These are phyloP conservation scores for Sphaerulina vaccinii DNA, from an alignment of 2,329 filamentous ascomycete genomes.

Conservation along the genomic window DNA sequence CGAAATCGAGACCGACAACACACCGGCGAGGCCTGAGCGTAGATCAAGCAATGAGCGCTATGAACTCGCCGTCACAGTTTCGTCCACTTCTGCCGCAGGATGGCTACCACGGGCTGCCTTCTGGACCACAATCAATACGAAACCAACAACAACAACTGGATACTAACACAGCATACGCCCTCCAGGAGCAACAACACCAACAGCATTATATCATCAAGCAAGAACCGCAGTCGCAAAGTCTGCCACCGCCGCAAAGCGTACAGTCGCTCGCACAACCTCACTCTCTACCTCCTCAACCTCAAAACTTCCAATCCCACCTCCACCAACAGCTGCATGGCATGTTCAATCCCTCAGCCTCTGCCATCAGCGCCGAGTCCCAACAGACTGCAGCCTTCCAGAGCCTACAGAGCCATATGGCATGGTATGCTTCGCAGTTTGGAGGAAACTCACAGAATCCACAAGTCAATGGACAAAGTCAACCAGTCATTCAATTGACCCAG, in stretches of 20 bases:
- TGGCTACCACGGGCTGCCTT: constrained; percentile 31
- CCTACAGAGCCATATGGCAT: constrained; percentile 34
- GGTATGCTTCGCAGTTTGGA: constrained; percentile 33
- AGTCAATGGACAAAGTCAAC: constrained; percentile 16
- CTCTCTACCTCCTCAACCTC: constrained; percentile 28
- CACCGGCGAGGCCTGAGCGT: constrained; percentile 81
- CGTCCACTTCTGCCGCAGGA: constrained; percentile 57
- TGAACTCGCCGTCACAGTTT: constrained; percentile 35
- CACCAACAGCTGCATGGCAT: constrained; percentile 53
- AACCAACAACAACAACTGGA: constrained; percentile 45
- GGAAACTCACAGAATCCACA: constrained; percentile 22
- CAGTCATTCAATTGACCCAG: constrained; percentile 27
- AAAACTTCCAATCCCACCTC: constrained; percentile 46
- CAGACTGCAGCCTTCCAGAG: constrained; percentile 29
- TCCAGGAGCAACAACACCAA: constrained; percentile 22
- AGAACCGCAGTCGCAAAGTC: constrained; percentile 86
- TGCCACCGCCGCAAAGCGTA: constrained; percentile 63
- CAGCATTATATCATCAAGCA: constrained; percentile 66
- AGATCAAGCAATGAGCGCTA: constrained; percentile 56
- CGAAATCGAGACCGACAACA: constrained; percentile 46
- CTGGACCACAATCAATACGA: constrained; percentile 26
- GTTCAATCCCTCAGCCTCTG: constrained; percentile 27
- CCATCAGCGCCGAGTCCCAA: constrained; percentile 25
- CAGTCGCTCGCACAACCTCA: constrained; percentile 26
- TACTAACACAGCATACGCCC: constrained; percentile 46